Base-by-base conservation (phyloP, 2,329 filamentous ascomycete genomes). In the Davidsoniella eucalypti region DNA sequence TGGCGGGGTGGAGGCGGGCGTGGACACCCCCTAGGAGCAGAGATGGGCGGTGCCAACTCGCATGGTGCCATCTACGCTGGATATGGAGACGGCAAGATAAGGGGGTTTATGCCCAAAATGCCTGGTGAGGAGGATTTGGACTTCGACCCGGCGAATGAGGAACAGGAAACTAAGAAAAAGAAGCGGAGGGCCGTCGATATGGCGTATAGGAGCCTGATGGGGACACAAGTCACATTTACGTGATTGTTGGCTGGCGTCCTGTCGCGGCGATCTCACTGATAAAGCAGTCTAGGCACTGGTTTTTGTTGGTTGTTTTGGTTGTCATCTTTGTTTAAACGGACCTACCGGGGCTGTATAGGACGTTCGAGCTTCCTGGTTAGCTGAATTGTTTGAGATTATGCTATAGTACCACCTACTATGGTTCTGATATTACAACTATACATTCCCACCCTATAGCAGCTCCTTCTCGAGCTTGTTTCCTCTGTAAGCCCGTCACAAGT, bases 61-160 rank as follows among this genome's bases (percentile, higher is more conserved):
- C 56, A 69, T 4, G 74, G 74, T 0, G 71, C 67, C 7, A 59
- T 95, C 52, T 93, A 87, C 64, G 92, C 86, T 49, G 82, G 80
- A 2, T 87, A 94, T 58, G 71, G 81, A 2, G 87, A 95, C 60
- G 90, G 90, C 0, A 82, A 81, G 48, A 90, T 96, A 52, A 74
- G 82, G 42, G 76, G 76, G 3, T 95, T 90, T 87, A 71, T 73
- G 57, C 83, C 85, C 2, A 67, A 68, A 36, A 64, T 76, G 5
- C 64, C 68, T 1, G 56, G 77, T 46, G 69, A 68, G 10, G 68
- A 71, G 37, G 66, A 69, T 10, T 68, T 69, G 3, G 63, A 66
- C 14, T 59, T 62, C 4, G 63, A 61, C 21, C 61, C 62, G 6
- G 64, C 16, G 29, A 39, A 40, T 36, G 39, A 72, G 18, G 67